These are phyloP conservation scores for Phyllosticta ampelicida DNA, from an alignment of 2,329 filamentous ascomycete species.

Conservation along the genomic window DNA sequence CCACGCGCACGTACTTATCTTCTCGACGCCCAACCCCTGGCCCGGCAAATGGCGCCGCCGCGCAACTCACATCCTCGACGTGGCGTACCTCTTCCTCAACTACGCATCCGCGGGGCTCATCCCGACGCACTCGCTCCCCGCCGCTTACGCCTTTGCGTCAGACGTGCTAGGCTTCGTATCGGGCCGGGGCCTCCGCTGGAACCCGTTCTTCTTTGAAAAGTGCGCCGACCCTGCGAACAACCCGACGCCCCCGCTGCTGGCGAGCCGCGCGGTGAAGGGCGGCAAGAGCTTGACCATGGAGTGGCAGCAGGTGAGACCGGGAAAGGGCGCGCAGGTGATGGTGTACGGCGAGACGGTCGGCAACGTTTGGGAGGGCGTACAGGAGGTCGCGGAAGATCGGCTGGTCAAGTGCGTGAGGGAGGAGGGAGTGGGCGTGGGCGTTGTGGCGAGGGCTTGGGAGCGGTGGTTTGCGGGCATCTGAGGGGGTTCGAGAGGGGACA, in stretches of 20 bases:
- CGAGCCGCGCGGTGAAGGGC: neutral
- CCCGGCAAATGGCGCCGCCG: constrained; percentile 23
- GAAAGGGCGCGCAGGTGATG: neutral
- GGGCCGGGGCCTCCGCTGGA: constrained; percentile 18
- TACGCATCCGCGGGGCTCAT: constrained; percentile 20
- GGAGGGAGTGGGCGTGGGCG: constrained; percentile 1
- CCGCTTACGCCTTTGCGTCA: constrained; percentile 18
- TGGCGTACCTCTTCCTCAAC: constrained; percentile 25
- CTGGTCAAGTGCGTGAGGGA: neutral
- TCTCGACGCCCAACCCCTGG: constrained; percentile 27
- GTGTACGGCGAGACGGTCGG: neutral
- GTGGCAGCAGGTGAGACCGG: neutral
- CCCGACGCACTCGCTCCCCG: constrained; percentile 12
- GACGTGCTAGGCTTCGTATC: constrained; percentile 26
- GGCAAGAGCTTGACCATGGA: neutral
- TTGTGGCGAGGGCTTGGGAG: constrained; percentile 3
- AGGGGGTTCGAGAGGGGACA: no score
- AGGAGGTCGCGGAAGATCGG: constrained; percentile 1
- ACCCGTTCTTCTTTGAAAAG: neutral
- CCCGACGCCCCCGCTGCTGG: neutral
- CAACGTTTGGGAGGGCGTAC: neutral
- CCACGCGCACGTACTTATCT: constrained; percentile 20
- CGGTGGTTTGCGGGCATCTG: neutral
- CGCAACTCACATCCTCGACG: constrained; percentile 25
- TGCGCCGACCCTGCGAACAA: neutral